Evolutionary conservation across 106 monocot genomes (phyloP), one percentile per base, ranked within the genome.

Genomic region (Allium cepa): DNA sequence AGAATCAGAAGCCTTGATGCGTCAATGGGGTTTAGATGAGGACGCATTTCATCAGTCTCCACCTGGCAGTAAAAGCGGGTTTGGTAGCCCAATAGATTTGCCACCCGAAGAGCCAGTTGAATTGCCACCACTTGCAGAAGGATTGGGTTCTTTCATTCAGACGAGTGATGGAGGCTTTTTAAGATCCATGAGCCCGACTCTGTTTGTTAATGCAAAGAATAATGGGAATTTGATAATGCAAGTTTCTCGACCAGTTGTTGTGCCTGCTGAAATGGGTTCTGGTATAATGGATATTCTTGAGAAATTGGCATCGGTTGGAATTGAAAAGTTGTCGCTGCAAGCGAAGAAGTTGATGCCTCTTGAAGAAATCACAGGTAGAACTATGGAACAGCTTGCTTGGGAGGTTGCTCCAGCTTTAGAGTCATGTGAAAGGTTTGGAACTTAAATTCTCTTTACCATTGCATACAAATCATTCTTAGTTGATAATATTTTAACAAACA

Each of bases 181-280:
- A 69, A 75, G 93, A n/a, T 89, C 91, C 1, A 99, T 99, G 93
- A 93, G 72, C 51, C 99, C 99, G 47, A 57, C 67, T 9, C 62
- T 89, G 47, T 97, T 97, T 66, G 77, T 67, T 50, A 83, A 90
- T 79, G 75, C 97, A 0, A 89, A 87, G 80, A 87, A 76, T 69
- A 85, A 81, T 53, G 92, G 87, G 26, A 92, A 67, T 59, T 76
- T 99, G 77, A 63, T 99, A 62, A 93, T 99, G 99, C 99, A 99
- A 72, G 81, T 82, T 63, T 99, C 99, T 4, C 84, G 76, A 50
- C 99, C 93, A 47, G 83, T 99, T 59, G 93, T 99, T 8, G 72
- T 99, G 62, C 99, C 99, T 12, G 92, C 99, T 66, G 99, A 93
- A 77, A 99, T 99, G 92, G 99, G 99, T 26, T 84, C 84, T 53